Base-by-base conservation (phyloP, 2,329 filamentous ascomycete genomes). In the Fusarium chaquense region DNA sequence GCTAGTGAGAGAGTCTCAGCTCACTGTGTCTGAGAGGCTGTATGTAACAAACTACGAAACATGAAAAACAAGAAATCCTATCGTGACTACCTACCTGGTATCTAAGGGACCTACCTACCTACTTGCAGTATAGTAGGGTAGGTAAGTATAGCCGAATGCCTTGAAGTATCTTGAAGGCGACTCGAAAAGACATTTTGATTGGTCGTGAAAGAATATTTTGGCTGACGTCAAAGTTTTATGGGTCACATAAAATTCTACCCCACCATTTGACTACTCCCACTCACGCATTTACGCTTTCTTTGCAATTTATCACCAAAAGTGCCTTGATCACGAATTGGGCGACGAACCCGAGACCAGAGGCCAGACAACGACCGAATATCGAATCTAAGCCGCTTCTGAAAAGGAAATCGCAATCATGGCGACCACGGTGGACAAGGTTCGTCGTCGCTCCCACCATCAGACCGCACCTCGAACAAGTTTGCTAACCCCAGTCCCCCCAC, bases 381-480 rank as follows among this genome's bases (percentile, higher is more conserved):
- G 55, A 64, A n/a, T 43, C 41, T 30, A 68, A 20, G 65, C 54
- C 47, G 52, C 60, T 64, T 58, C 58, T 59, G 41, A 44, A 58
- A 62, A 55, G 41, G 38, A 26, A 45, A 65, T 38, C 52, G 62
- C 24, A 85, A 92, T 81, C 77, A 98, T 98, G 96, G 87, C 95
- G 87, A 98, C 95, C 66, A 98, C 95, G 43, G 94, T 98, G 80
- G 95, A 98, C 77, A 98, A 98, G 91, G 93, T 93, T 79, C 73
- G 87, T 76, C 45, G 45, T 62, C 49, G 46, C 45, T 52, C 44
- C 36, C 46, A 49, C 45, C 35, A 47, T 57, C 46, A 38, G 32
- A 51, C 35, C 20, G 33, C 40, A 49, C 38, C 44, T 54, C 36
- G 40, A 58, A 62, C 61, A 43, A 66, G 43, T 59, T 62, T 66